Conservation (phyloP, 1,139 yeast species). For the Saccharomyces hybrid region DNA sequence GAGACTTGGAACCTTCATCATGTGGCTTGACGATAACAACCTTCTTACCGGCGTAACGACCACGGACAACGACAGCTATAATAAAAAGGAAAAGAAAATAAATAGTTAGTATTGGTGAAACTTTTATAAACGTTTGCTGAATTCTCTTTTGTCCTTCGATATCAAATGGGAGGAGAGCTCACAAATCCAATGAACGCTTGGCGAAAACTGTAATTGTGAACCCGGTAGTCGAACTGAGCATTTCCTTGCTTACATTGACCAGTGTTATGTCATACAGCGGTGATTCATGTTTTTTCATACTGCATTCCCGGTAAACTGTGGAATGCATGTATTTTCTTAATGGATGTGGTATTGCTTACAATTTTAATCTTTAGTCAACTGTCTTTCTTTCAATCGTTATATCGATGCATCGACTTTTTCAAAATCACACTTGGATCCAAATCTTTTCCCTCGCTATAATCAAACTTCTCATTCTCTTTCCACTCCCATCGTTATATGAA, state of each 20-base stretch:
- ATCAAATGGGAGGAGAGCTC: not conserved
- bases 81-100: not conserved
- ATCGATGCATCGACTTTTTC: not conserved
- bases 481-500: not conserved
- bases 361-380: not conserved
- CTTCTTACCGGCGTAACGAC: conserved; percentile 99
- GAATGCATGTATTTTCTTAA: not conserved
- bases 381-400: not conserved
- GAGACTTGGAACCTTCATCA: conserved; percentile 98
- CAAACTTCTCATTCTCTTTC: not conserved
- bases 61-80: conserved; percentile 97
- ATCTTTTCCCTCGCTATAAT: not conserved
- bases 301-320: not conserved
- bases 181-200: not conserved
- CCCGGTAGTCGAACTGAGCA: not conserved
- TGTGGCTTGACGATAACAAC: conserved; percentile 98
- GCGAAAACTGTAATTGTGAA: not conserved
- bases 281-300: not conserved
- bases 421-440: not conserved
- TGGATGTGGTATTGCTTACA: not conserved
- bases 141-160: not conserved
- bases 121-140: not conserved
- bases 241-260: not conserved
- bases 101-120: not conserved
- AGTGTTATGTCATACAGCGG: not conserved